Percentiles rank a stretch among this genome's conserved stretches.
These are phyloP conservation scores for Bertia moriformis DNA, from an alignment of 2,329 filamentous ascomycete species.

Conservation along the genomic window DNA sequence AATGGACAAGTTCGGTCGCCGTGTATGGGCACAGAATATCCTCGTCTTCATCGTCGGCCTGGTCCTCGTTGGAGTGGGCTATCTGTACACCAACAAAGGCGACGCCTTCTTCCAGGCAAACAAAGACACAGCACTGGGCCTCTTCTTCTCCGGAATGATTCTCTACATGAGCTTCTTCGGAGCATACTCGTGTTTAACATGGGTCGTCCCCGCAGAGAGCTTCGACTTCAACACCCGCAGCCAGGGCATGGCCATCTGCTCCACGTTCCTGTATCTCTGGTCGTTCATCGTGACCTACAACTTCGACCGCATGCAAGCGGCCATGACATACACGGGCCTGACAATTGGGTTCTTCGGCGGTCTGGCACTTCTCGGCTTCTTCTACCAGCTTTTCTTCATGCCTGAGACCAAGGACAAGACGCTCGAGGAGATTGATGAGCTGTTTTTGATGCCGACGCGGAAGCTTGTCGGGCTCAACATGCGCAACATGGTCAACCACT, in stretches of 20 bases:
- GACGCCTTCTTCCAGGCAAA: slow-evolving; percentile 9
- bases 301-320: slow-evolving; percentile 54
- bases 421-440: slow-evolving; percentile 57
- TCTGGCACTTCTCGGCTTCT: slow-evolving; percentile 54
- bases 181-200: slow-evolving; percentile 48
- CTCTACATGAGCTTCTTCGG: slow-evolving; percentile 58
- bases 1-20: slow-evolving; percentile 60
- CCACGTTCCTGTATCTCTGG: slow-evolving; percentile 53
- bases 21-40: slow-evolving; percentile 63
- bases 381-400: slow-evolving; percentile 65
- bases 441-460: slow-evolving; percentile 49
- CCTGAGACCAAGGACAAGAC: slow-evolving; percentile 57
- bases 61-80: slow-evolving; percentile 48
- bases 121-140: slow-evolving; percentile 27
- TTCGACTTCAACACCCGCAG: slow-evolving; percentile 60
- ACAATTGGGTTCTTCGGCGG: slow-evolving; percentile 61
- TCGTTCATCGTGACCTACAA: slow-evolving; percentile 66
- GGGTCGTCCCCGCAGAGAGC: slow-evolving; percentile 54
- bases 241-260: slow-evolving; percentile 61
- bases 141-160: slow-evolving; percentile 55
- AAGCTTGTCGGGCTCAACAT: slow-evolving; percentile 47
- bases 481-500: too few species aligned
- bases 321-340: slow-evolving; percentile 53
- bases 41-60: slow-evolving; percentile 59
- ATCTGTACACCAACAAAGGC: slow-evolving; percentile 32